phyloP scores from a whole-genome alignment of 257 asterid genomes.

The Apocynum venetum region DNA sequence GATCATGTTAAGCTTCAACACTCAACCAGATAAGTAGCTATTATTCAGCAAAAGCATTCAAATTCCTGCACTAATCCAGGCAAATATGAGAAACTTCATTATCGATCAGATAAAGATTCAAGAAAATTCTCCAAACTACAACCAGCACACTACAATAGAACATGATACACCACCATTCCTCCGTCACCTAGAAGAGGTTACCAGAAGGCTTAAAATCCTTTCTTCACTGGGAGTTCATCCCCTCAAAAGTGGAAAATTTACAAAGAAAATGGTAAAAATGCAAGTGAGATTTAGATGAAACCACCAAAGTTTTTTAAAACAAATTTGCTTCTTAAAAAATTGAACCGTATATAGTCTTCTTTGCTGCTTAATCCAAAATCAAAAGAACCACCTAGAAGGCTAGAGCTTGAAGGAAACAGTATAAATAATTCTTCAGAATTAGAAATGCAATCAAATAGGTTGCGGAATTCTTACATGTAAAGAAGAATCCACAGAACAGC shows the following conservation, averaged over 20 bases:
- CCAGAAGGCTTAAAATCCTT: not conserved
- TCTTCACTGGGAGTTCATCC: not conserved
- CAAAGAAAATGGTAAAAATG: not conserved
- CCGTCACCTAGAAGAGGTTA: not conserved
- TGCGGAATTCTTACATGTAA: constrained; percentile 29
- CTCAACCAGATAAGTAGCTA: not conserved
- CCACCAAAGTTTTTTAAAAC: not conserved
- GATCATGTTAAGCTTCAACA: not conserved
- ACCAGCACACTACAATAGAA: not conserved
- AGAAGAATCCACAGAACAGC: constrained; percentile 31
- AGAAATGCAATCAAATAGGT: constrained; percentile 10
- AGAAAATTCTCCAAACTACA: not conserved
- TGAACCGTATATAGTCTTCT: no score
- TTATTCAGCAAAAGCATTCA: not conserved
- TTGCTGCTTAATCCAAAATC: not conserved
- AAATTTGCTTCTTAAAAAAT: not conserved
- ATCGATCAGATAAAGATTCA: not conserved
- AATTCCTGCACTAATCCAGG: not conserved
- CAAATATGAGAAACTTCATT: not conserved
- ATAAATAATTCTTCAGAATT: not conserved
- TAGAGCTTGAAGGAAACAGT: not conserved
- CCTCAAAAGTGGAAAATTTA: not conserved
- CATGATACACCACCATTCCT: not conserved
- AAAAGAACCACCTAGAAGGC: not conserved
- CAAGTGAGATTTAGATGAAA: not conserved